Base-by-base conservation (phyloP, 352 stramenopile genomes). In the Discostella stelligera region DNA sequence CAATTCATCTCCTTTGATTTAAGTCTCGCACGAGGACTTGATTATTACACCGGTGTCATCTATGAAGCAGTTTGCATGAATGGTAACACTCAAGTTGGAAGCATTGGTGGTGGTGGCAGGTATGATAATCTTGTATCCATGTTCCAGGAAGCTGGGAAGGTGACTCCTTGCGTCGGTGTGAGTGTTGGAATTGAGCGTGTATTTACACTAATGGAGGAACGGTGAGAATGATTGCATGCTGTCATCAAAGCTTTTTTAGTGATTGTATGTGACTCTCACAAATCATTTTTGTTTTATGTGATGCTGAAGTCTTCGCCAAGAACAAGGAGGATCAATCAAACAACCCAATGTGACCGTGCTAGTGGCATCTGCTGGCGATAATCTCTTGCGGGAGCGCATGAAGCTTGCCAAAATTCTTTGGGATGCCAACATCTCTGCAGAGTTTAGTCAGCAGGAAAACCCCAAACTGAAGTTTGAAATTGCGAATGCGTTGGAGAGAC, bases 1-100 rank as follows among this genome's bases (percentile, higher is more conserved):
- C 82, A 97, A 64, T 87, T 81, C 53, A 79, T 89, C 44, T 81
- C 94, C 27, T 99, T 99, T 75, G 97, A 99, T 72, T 84, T 99
- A 44, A 98, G 92, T 79, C 90, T 99, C 52, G 97, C 97, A 14
- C 94, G 97, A 27, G 97, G 97, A 23, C 89, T 99, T 11, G 97
- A 99, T 87, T 99, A 99, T 93, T 99, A 99, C 89, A 99, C 97
- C 14, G 97, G 97, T 14, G 89, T 99, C 52, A 99, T 99, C 82
- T 99, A 99, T 86, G 97, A 99, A 88, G 98, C 97, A 61, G 95
- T 99, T 30, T 93, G 98, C 25, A 88, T 94, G 55, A 95, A 92
- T 69, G 82, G 85, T 7, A 85, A 87, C 46, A 82, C 74, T 70
- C 94, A 98, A 77, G 96, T 99, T 30, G 97, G 97, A 58, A 98